Percentiles rank a stretch among this genome's conserved stretches.
Evolutionary conservation across 768 basidiomycete species (phyloP).

Genomic region (Boletellus ananas): DNA sequence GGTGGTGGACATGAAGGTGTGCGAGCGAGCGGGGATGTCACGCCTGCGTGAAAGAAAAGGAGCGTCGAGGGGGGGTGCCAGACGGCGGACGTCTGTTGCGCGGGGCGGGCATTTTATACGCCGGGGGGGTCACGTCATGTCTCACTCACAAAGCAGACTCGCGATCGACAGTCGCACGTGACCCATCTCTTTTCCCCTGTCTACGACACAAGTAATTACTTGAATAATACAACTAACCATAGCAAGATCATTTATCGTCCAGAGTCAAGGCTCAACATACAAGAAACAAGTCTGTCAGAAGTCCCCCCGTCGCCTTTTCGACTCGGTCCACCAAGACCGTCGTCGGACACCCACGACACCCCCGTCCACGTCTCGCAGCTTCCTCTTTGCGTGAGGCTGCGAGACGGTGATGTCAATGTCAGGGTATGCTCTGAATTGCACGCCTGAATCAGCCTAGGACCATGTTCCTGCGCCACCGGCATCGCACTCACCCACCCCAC

Average conservation of each 20-base stretch:
- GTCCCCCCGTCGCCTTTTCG: not conserved
- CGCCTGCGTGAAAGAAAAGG: slow-evolving; percentile 11
- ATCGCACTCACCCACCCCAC: too few species aligned
- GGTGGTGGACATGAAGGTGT: slow-evolving; percentile 9
- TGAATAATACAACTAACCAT: too few species aligned
- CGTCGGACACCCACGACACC: not conserved
- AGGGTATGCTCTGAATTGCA: not conserved
- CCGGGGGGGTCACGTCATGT: not conserved
- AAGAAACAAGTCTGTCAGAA: too few species aligned
- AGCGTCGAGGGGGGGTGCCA: slow-evolving; percentile 1
- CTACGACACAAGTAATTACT: too few species aligned
- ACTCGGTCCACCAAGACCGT: not conserved
- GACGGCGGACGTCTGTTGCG: not conserved
- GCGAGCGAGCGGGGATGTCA: slow-evolving; percentile 1
- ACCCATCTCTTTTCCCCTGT: not conserved
- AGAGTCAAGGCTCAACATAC: too few species aligned
- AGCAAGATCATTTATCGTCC: too few species aligned
- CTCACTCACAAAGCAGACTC: slow-evolving; percentile 16
- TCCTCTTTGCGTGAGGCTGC: not conserved
- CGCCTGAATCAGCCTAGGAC: not conserved
- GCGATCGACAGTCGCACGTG: not conserved
- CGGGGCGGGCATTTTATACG: slow-evolving; percentile 14
- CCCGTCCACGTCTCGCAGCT: not conserved
- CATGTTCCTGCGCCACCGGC: not conserved
- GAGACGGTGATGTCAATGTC: not conserved